These are phyloP conservation scores for Backusella parvicylindrica DNA, from an alignment of 192 early-diverging fungal genomes.

Conservation along the genomic window DNA sequence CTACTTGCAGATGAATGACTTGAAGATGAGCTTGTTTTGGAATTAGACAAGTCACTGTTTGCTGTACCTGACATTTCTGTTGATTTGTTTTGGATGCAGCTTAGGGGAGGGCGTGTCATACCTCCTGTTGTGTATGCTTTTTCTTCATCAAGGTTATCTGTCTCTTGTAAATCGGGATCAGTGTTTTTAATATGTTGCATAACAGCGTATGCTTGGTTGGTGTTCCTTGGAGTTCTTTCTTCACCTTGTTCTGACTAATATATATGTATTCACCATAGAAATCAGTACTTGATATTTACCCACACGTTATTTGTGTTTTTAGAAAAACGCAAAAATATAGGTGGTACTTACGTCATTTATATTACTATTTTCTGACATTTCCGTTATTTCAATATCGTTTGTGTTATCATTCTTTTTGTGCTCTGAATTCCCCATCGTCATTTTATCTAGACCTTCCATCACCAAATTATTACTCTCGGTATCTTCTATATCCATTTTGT, in stretches of 20 bases:
- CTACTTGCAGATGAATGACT: slow-evolving; percentile 4
- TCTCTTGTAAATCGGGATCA: neutral
- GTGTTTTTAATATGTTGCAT: neutral
- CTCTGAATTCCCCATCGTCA: neutral
- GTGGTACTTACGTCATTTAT: neutral
- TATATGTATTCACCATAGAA: neutral
- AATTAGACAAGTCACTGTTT: neutral
- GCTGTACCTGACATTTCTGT: neutral
- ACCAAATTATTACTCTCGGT: neutral
- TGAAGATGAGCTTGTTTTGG: neutral
- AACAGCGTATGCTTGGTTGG: neutral
- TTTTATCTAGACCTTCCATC: neutral
- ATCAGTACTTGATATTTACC: neutral
- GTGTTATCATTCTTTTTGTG: neutral
- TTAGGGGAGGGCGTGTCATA: neutral
- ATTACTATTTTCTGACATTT: neutral
- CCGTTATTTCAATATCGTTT: neutral
- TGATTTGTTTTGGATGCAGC: neutral
- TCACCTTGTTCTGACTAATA: neutral
- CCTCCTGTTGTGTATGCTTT: neutral
- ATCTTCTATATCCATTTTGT: neutral
- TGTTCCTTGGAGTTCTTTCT: neutral
- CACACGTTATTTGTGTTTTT: neutral
- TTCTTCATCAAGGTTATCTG: neutral
- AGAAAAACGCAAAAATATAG: neutral